Evolutionary conservation across 495 filamentous ascomycete genomes (phyloP).

Genomic region (Arthonia radiata): DNA sequence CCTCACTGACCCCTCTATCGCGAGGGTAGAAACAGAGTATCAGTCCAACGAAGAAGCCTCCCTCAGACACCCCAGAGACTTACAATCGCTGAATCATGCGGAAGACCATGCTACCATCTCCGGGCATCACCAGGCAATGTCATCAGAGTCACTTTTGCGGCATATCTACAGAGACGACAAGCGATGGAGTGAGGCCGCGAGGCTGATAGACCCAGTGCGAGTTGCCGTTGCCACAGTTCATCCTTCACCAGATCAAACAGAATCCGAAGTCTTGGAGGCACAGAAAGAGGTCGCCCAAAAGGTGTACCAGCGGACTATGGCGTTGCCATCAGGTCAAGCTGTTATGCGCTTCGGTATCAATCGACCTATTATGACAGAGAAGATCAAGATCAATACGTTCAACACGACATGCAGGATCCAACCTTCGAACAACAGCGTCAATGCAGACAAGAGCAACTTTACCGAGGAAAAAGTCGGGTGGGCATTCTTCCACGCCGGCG

Average conservation of each 20-base stretch:
- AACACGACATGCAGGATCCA: conserved; percentile 72
- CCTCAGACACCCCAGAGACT: too few relatives aligned
- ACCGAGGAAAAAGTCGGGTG: conserved; percentile 90
- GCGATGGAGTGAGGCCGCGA: conserved; percentile 56
- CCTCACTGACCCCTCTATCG: conserved; percentile 20
- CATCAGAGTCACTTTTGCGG: too few relatives aligned
- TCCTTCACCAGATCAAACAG: conserved; percentile 54
- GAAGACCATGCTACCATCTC: too few relatives aligned
- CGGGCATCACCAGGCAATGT: too few relatives aligned
- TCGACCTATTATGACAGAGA: conserved; percentile 70
- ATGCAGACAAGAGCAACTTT: conserved; percentile 56
- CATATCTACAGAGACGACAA: conserved; percentile 80
- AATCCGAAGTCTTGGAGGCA: conserved; percentile 69
- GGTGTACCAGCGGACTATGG: conserved; percentile 64
- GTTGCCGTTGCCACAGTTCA: conserved; percentile 50
- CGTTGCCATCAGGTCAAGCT: conserved; percentile 61
- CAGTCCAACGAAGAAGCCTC: too few relatives aligned
- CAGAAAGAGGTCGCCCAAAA: conserved; percentile 73
- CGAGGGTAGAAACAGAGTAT: neutral
- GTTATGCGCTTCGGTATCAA: conserved; percentile 65
- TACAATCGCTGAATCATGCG: too few relatives aligned
- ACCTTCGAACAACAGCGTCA: conserved; percentile 69
- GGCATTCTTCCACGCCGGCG: conserved; percentile 96
- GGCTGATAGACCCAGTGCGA: conserved; percentile 52
- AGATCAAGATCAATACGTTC: conserved; percentile 65